Evolutionary conservation across 257 asterid genomes (phyloP).

Genomic region (Fraxinus pennsylvanica): DNA sequence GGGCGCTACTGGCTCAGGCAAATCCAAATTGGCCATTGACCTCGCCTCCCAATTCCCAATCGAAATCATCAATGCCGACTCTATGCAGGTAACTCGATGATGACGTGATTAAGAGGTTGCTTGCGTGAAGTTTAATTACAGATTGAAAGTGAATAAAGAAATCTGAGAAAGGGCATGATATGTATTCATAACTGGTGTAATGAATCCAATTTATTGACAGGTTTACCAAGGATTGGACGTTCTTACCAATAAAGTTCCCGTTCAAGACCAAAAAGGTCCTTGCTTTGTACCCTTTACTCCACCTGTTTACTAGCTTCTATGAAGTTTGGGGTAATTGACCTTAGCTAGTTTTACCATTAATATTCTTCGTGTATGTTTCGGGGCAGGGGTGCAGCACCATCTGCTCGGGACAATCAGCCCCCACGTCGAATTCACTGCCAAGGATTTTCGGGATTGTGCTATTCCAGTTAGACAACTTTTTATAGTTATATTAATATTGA

Average conservation of each 20-base stretch:
- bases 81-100: conserved; percentile 71
- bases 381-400: conserved; percentile 84
- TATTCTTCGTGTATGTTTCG: conserved; percentile 9
- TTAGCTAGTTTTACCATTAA: not conserved
- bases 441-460: conserved; percentile 75
- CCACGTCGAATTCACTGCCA: conserved; percentile 71
- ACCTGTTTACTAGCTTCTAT: not conserved
- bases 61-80: conserved; percentile 87
- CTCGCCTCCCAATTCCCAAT: conserved; percentile 73
- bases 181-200: conserved; percentile 5
- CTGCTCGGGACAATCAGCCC: conserved; percentile 64
- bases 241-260: conserved; percentile 86
- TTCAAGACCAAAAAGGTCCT: conserved; percentile 68
- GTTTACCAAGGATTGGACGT: conserved; percentile 84
- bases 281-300: conserved; percentile 19
- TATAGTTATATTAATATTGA: not conserved
- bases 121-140: not conserved
- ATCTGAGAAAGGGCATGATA: not conserved
- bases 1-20: conserved; percentile 25
- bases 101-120: not conserved
- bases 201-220: conserved; percentile 27
- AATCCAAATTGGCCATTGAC: conserved; percentile 82
- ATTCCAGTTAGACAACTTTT: conserved; percentile 51
- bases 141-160: not conserved
- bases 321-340: no score